These are phyloP conservation scores for Exophiala bonariae DNA, from an alignment of 2,329 filamentous ascomycete species.

Conservation along the genomic window DNA sequence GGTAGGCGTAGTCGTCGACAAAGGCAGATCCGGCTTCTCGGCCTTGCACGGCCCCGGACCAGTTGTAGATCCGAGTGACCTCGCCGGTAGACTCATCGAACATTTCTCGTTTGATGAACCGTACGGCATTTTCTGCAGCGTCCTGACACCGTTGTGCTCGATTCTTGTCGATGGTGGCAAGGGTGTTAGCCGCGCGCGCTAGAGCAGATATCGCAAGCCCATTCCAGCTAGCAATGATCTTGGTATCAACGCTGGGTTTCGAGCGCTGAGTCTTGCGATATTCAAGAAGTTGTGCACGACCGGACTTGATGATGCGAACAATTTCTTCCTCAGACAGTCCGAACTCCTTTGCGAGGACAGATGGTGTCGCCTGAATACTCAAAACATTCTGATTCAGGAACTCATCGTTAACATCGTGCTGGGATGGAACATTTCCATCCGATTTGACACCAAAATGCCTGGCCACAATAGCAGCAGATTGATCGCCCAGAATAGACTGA, in stretches of 20 bases:
- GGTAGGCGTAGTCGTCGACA: conserved; percentile 91
- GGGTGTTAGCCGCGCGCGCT: conserved; percentile 69
- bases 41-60: conserved; percentile 1
- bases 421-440: conserved; percentile 80
- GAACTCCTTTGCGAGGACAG: conserved; percentile 73
- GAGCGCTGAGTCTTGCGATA: conserved; percentile 74
- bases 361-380: conserved; percentile 65
- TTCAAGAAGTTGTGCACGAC: conserved; percentile 66
- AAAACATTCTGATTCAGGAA: conserved; percentile 93
- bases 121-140: conserved; percentile 67
- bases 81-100: conserved; percentile 65
- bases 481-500: conserved; percentile 67
- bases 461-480: conserved; percentile 72
- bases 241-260: conserved; percentile 78
- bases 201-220: conserved; percentile 82
- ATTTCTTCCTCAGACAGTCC: conserved; percentile 70
- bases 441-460: conserved; percentile 81
- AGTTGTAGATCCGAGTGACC: conserved; percentile 57
- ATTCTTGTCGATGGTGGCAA: conserved; percentile 61
- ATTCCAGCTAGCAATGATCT: conserved; percentile 85
- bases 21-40: conserved; percentile 66
- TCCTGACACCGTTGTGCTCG: conserved; percentile 62
- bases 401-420: conserved; percentile 87
- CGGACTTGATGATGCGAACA: conserved; percentile 64
- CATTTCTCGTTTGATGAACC: conserved; percentile 71